These are phyloP conservation scores for Ramaria rubella DNA, from an alignment of 768 basidiomycete species.

Conservation along the genomic window DNA sequence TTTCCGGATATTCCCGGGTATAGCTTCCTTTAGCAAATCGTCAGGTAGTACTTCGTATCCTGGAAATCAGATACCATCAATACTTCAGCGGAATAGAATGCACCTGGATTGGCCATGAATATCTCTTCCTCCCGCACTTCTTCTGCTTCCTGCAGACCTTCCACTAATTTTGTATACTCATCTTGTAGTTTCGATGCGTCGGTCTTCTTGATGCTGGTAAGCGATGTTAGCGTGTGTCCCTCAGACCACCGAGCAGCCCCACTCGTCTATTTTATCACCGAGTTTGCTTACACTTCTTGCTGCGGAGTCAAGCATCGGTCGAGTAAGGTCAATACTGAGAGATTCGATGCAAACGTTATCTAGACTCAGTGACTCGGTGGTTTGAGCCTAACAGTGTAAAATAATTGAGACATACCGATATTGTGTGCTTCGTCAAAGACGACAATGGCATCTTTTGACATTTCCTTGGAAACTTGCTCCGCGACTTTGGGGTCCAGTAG, in stretches of 20 bases:
- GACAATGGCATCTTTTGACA: slow-evolving; percentile 96
- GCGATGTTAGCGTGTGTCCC: not conserved
- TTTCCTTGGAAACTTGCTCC: slow-evolving; percentile 96
- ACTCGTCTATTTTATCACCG: slow-evolving; percentile 94
- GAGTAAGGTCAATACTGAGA: slow-evolving; percentile 90
- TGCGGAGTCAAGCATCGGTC: slow-evolving; percentile 96
- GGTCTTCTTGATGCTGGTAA: slow-evolving; percentile 77
- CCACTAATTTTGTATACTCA: slow-evolving; percentile 92
- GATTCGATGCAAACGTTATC: slow-evolving; percentile 99
- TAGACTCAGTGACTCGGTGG: slow-evolving; percentile 21
- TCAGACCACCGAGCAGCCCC: slow-evolving; percentile 22
- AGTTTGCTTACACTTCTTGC: slow-evolving; percentile 80
- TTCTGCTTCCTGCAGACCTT: slow-evolving; percentile 82
- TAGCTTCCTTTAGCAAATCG: slow-evolving; percentile 89
- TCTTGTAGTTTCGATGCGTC: slow-evolving; percentile 94
- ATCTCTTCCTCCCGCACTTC: slow-evolving; percentile 60
- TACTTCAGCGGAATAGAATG: slow-evolving; percentile 13
- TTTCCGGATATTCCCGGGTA: slow-evolving; percentile 97
- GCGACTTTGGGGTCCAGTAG: slow-evolving; percentile 98
- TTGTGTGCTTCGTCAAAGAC: slow-evolving; percentile 99
- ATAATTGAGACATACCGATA: slow-evolving; percentile 56
- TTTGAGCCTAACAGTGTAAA: not conserved
- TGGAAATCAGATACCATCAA: not conserved
- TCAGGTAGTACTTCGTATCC: slow-evolving; percentile 70
- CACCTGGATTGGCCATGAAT: slow-evolving; percentile 87